Base-by-base conservation (phyloP, 345 rosid species). In the Pistacia integerrima region DNA sequence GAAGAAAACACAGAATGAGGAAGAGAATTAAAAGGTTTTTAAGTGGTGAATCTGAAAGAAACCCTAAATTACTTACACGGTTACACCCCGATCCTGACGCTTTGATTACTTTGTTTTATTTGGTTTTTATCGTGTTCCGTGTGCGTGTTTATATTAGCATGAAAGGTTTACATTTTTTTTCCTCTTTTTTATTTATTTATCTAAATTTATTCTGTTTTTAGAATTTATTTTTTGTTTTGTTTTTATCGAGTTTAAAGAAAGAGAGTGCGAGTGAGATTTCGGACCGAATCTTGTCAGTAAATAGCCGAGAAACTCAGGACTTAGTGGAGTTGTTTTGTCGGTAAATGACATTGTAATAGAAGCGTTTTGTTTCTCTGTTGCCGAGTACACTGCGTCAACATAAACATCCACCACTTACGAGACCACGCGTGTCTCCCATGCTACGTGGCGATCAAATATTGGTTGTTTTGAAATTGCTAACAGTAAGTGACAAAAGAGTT, bases 231-330 rank as follows among this genome's bases (percentile, higher is more conserved):
- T 13, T 3, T 68, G 28, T 56, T 58, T 3, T 22, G 22, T 30
- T 59, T 52, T 48, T 41, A 36, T 52, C 73, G 51, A 30, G 73
- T 65, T 67, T 44, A 5, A 38, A 4, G 13, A 58, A 41, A 38
- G 52, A 22, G 25, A 48, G 52, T 3, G 64, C 22, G 54, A n/a
- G 70, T 54, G 49, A 70, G 79, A 78, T 70, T 66, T 71, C 72
- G 68, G 72, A 52, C 46, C 71, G 77, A 60, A 77, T 68, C 75
- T 48, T 73, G 78, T 69, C 74, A 76, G 74, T 72, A 62, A 76
- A 76, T 25, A 56, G 2, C 8, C 0, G 1, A 35, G 12, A 18
- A 28, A 64, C 67, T 5, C 25, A 12, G 1, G 2, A 77, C 61
- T 41, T 52, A 3, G 17, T 7, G 49, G 14, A 51, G 25, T 48